Evolutionary conservation across 345 rosid species (phyloP).

Genomic region (Crucihimalaya himalaica): DNA sequence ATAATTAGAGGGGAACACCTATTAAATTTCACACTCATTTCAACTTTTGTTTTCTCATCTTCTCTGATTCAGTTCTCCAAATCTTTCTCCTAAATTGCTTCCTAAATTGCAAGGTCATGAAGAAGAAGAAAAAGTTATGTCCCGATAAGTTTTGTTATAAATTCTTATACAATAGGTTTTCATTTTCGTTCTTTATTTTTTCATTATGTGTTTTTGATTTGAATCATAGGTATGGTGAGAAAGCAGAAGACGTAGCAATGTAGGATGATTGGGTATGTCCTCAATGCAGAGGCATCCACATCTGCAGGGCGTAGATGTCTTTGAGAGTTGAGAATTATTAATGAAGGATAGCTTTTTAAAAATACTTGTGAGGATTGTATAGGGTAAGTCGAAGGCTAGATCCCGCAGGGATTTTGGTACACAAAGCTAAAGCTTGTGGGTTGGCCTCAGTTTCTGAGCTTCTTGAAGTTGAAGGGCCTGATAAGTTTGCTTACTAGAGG

Average conservation of each 20-base stretch:
- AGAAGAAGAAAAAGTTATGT: slow-evolving; percentile 29
- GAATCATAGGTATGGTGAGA: slow-evolving; percentile 41
- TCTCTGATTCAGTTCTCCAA: not conserved
- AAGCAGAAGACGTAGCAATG: slow-evolving; percentile 36
- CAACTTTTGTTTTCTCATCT: too few relatives aligned
- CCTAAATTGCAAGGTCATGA: slow-evolving; percentile 32
- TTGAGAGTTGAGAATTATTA: not conserved
- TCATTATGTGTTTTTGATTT: not conserved
- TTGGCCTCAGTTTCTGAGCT: slow-evolving; percentile 69
- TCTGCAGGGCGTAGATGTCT: not conserved
- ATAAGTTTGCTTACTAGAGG: slow-evolving; percentile 32
- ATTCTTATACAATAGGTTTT: slow-evolving; percentile 36
- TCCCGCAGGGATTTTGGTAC: not conserved
- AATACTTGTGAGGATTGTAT: not conserved
- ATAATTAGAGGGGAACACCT: not conserved
- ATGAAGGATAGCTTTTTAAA: not conserved
- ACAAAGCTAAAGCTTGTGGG: slow-evolving; percentile 46
- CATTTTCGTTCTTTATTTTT: not conserved
- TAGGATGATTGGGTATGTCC: slow-evolving; percentile 37
- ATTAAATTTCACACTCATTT: not conserved
- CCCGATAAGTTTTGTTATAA: slow-evolving; percentile 31
- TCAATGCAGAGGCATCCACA: slow-evolving; percentile 17
- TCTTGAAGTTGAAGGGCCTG: slow-evolving; percentile 51
- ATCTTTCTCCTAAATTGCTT: too few relatives aligned
- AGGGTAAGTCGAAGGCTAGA: not conserved